Base-by-base conservation (phyloP, 2,329 filamentous ascomycete species). In the Cryphonectria carpinicola region DNA sequence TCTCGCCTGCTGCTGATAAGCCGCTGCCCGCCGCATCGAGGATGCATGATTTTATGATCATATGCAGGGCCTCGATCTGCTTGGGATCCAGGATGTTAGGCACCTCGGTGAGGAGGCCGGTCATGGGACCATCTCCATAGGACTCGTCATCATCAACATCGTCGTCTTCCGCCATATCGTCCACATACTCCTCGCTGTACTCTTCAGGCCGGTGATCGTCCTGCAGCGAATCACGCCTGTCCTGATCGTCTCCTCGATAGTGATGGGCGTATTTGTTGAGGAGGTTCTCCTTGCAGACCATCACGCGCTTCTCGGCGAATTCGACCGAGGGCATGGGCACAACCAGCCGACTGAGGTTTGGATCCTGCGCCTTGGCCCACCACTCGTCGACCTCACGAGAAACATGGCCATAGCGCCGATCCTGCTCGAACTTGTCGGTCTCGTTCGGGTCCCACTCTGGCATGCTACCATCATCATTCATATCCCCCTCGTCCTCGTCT, bases 11-110 rank as follows among this genome's bases (percentile, higher is more conserved):
- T 13, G 84, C 81, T 61, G 90, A 92, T 10, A 89, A 82, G 0
- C 90, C 89, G 74, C 92, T 91, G 71, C 92, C 93, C 71, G 89
- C 86, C n/a, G 89, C 90, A 76, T 97, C 93, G 32, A 97, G 89
- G 67, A 98, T 97, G 73, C 95, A 97, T 19, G 93, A 95, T 84
- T 98, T 97, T 76, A 98, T 92, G 71, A 98, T 97, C 95, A 98
- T 97, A 69, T 97, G 95, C 67, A 98, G 83, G 7, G 96, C 95
- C 80, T 98, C 95, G 68, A 98, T 98, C 81, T 98, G 95, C 69
- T 94, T 95, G 0, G 95, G 95, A 60, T 97, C 95, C 41, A 98
- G 85, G 52, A 98, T 97, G 74, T 98, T 92, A 41, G 95, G 95
- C 17, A 98, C 94, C 79, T 98, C 95, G 0, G 95, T 98, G 69